A percentile compares a stretch with the other conserved stretches of the same genome.
These are phyloP conservation scores for Pyricularia pennisetigena DNA, from an alignment of 2,329 filamentous ascomycete genomes.

Conservation along the genomic window DNA sequence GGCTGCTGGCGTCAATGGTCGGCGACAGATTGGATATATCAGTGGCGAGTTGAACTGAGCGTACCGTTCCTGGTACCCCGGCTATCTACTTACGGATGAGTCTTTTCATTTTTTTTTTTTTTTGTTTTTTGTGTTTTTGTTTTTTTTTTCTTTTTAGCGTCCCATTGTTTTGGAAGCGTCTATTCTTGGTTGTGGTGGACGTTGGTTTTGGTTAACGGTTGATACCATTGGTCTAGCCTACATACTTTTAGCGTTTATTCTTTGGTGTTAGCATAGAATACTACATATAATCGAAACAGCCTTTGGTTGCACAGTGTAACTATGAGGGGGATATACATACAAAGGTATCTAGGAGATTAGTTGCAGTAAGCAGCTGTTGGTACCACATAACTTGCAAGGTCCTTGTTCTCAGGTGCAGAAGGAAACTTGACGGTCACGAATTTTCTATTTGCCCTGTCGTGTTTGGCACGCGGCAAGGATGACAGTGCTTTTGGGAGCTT, in stretches of 20 bases:
- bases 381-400: too few species aligned
- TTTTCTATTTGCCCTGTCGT: too few species aligned
- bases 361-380: too few species aligned
- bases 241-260: not conserved
- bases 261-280: too few species aligned
- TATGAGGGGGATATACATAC: too few species aligned
- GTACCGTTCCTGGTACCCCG: not conserved
- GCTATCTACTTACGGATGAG: not conserved
- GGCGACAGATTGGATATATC: slow-evolving; percentile 47
- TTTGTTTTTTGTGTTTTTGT: not conserved
- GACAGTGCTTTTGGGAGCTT: not conserved
- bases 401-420: too few species aligned
- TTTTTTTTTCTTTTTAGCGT: not conserved
- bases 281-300: too few species aligned
- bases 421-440: too few species aligned
- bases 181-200: not conserved
- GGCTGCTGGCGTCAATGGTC: slow-evolving; percentile 19
- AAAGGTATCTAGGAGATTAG: too few species aligned
- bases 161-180: not conserved
- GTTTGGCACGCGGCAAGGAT: too few species aligned
- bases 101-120: not conserved
- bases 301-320: too few species aligned
- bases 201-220: not conserved
- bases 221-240: not conserved
- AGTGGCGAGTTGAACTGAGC: slow-evolving; percentile 37